Conservation (phyloP, 108 stramenopile genomes). For the Aurantiochytrium sp. region DNA sequence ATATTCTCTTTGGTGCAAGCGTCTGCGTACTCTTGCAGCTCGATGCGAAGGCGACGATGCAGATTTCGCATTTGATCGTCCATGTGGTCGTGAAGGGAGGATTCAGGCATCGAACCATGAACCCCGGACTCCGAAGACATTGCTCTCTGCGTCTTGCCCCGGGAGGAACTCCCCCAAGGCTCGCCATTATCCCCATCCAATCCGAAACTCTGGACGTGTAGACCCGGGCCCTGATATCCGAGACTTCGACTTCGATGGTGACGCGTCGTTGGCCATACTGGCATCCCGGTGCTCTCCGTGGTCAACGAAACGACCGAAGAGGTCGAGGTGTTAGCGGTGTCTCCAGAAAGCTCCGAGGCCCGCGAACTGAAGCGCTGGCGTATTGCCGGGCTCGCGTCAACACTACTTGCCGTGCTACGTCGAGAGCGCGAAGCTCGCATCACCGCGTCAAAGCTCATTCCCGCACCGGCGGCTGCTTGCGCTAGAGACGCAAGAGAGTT, state of each 20-base stretch:
- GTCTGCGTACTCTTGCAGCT: neutral
- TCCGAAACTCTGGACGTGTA: neutral
- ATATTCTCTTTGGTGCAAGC: neutral
- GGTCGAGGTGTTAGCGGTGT: neutral
- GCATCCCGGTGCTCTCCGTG: neutral
- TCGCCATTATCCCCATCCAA: neutral
- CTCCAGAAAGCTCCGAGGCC: neutral
- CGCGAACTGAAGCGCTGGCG: neutral
- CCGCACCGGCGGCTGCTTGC: no score
- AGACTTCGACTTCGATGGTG: neutral
- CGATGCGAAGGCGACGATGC: neutral
- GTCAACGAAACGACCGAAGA: neutral
- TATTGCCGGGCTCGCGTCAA: neutral
- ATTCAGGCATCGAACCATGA: neutral
- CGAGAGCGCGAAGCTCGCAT: neutral
- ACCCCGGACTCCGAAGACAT: neutral
- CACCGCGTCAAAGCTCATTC: no score
- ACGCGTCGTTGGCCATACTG: neutral
- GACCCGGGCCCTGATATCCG: neutral
- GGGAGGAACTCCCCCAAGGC: neutral
- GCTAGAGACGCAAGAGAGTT: neutral
- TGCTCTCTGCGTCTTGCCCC: neutral
- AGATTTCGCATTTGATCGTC: neutral
- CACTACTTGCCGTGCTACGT: neutral
- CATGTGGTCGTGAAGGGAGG: neutral